Evolutionary conservation across 1,139 yeast species (phyloP).

Genomic region (Debaryomyces udenii): DNA sequence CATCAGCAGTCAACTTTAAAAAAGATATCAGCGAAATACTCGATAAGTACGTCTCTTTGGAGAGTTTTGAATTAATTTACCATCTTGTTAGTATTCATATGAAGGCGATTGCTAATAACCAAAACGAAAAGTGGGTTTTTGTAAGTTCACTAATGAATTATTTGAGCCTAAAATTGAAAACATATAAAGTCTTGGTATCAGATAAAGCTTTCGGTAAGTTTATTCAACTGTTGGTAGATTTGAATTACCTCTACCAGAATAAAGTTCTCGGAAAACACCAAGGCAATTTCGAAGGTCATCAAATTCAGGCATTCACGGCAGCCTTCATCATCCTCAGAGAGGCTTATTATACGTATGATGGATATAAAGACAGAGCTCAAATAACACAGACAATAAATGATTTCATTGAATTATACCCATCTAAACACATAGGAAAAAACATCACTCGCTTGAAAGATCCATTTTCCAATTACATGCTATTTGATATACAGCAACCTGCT

Average conservation of each 20-base stretch:
- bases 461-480: slow-evolving; percentile 12
- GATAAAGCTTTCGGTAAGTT: slow-evolving; percentile 26
- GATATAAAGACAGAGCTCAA: slow-evolving; percentile 34
- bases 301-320: slow-evolving; percentile 17
- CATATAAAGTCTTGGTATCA: slow-evolving; percentile 22
- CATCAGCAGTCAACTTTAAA: slow-evolving; percentile 26
- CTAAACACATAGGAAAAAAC: background rate
- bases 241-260: slow-evolving; percentile 17
- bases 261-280: slow-evolving; percentile 12
- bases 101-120: slow-evolving; percentile 24
- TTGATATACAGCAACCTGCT: slow-evolving; percentile 13
- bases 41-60: slow-evolving; percentile 28
- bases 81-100: slow-evolving; percentile 36
- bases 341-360: slow-evolving; percentile 30
- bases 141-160: slow-evolving; percentile 28
- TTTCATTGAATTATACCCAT: background rate
- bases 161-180: slow-evolving; percentile 19
- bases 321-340: slow-evolving; percentile 19
- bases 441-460: slow-evolving; percentile 5
- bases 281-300: slow-evolving; percentile 17
- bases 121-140: slow-evolving; percentile 34
- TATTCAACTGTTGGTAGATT: slow-evolving; percentile 24
- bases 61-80: slow-evolving; percentile 29
- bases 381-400: slow-evolving; percentile 9
- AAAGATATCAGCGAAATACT: slow-evolving; percentile 23